A percentile compares a stretch with the other conserved stretches of the same genome.
These are phyloP conservation scores for Silene noctiflora DNA, from an alignment of 179 eudicot genomes.

Conservation along the genomic window DNA sequence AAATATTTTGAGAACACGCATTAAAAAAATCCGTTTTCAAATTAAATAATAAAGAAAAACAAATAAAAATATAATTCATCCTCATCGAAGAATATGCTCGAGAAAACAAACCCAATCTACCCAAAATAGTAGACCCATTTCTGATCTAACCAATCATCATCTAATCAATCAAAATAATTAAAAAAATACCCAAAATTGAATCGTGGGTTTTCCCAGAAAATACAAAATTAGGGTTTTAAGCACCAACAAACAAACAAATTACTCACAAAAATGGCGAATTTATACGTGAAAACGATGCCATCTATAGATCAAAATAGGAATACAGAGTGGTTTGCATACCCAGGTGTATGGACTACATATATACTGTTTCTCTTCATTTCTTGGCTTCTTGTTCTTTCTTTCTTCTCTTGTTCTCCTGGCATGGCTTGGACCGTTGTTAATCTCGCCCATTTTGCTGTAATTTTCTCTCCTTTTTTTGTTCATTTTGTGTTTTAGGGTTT, in stretches of 20 bases:
- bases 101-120: neutral
- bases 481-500: constrained; percentile 8
- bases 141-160: neutral
- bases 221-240: constrained; percentile 16
- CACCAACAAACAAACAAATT: neutral
- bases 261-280: constrained; percentile 37
- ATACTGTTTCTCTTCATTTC: constrained; percentile 46
- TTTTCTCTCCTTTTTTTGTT: constrained; percentile 12
- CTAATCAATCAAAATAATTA: neutral
- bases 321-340: constrained; percentile 51
- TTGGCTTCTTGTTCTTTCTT: constrained; percentile 50
- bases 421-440: constrained; percentile 57
- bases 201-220: neutral
- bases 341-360: constrained; percentile 55
- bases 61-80: no score
- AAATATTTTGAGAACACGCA: no score
- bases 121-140: neutral
- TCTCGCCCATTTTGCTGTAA: constrained; percentile 45
- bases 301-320: constrained; percentile 50
- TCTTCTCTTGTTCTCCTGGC: constrained; percentile 49
- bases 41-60: no score
- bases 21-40: no score
- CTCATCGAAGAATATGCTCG: no score
- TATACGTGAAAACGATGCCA: constrained; percentile 45
- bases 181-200: neutral